Evolutionary conservation across 2,329 filamentous ascomycete genomes (phyloP).

Genomic region (Aureobasidium subglaciale): DNA sequence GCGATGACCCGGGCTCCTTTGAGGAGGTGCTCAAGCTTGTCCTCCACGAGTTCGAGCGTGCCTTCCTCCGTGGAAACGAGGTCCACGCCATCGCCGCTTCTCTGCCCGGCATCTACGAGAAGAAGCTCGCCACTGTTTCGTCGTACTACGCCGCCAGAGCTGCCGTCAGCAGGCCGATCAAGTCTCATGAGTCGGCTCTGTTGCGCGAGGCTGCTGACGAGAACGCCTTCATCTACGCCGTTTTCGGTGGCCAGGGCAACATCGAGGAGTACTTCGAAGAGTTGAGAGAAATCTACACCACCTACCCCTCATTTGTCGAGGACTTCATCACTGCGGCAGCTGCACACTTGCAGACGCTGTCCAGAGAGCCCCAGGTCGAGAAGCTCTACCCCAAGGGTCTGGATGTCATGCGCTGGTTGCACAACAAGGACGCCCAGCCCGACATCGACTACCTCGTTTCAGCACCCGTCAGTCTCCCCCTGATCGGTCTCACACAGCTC

Average conservation of each 20-base stretch:
- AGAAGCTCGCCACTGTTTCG: slow-evolving; percentile 83
- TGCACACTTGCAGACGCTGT: slow-evolving; percentile 77
- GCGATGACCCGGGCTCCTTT: slow-evolving; percentile 87
- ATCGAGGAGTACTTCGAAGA: slow-evolving; percentile 99
- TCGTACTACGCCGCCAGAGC: slow-evolving; percentile 88
- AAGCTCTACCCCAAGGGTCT: slow-evolving; percentile 98
- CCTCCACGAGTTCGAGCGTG: slow-evolving; percentile 92
- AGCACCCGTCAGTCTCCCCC: slow-evolving; percentile 86
- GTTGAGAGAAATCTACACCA: slow-evolving; percentile 81
- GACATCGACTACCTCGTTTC: slow-evolving; percentile 92
- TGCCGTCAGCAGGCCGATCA: slow-evolving; percentile 77
- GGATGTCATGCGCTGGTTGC: slow-evolving; percentile 89
- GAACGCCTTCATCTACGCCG: slow-evolving; percentile 79
- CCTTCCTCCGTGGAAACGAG: slow-evolving; percentile 90
- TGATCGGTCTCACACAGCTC: slow-evolving; percentile 93
- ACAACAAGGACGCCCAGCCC: slow-evolving; percentile 79
- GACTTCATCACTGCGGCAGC: slow-evolving; percentile 76
- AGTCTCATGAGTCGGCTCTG: slow-evolving; percentile 87
- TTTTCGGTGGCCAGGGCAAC: slow-evolving; percentile 96
- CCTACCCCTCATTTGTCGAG: slow-evolving; percentile 84
- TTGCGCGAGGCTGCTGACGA: slow-evolving; percentile 80
- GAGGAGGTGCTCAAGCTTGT: slow-evolving; percentile 88
- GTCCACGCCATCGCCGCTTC: slow-evolving; percentile 82
- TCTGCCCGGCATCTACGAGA: slow-evolving; percentile 82
- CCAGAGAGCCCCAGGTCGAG: slow-evolving; percentile 75